These are phyloP conservation scores for Apiospora aurea DNA, from an alignment of 2,329 filamentous ascomycete species.

Conservation along the genomic window DNA sequence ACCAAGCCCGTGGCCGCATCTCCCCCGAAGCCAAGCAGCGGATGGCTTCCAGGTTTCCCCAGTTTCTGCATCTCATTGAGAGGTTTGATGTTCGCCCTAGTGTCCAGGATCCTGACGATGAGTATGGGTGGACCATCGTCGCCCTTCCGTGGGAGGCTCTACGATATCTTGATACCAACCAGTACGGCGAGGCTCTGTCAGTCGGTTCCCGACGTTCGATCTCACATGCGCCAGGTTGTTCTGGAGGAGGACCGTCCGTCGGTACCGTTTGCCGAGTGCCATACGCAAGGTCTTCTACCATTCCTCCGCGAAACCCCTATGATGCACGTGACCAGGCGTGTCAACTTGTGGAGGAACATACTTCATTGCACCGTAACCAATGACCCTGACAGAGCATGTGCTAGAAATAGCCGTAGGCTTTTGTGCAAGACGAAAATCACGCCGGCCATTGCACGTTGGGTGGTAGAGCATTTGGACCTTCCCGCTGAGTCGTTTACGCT, in stretches of 20 bases:
- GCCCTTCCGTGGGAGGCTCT: background rate
- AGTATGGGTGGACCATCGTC: background rate
- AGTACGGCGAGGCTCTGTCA: background rate
- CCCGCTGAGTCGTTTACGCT: background rate
- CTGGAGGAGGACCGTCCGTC: background rate
- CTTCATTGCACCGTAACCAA: background rate
- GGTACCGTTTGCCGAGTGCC: background rate
- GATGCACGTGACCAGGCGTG: background rate
- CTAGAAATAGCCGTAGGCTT: no score
- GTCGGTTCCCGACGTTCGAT: background rate
- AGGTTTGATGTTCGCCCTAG: background rate
- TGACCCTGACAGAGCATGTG: background rate
- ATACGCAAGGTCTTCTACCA: background rate
- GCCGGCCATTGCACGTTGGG: background rate
- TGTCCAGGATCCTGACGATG: background rate
- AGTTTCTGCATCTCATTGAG: background rate
- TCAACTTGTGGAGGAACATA: background rate
- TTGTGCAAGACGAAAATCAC: background rate
- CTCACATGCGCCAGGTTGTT: background rate
- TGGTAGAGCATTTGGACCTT: background rate
- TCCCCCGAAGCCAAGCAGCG: background rate
- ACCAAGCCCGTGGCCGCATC: background rate
- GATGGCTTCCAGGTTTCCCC: background rate
- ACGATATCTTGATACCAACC: background rate
- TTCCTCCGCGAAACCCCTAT: background rate